Percentiles rank a stretch among this genome's conserved stretches.
Conservation (phyloP, 2,329 filamentous ascomycete species). For the Botrytis hyacinthi region DNA sequence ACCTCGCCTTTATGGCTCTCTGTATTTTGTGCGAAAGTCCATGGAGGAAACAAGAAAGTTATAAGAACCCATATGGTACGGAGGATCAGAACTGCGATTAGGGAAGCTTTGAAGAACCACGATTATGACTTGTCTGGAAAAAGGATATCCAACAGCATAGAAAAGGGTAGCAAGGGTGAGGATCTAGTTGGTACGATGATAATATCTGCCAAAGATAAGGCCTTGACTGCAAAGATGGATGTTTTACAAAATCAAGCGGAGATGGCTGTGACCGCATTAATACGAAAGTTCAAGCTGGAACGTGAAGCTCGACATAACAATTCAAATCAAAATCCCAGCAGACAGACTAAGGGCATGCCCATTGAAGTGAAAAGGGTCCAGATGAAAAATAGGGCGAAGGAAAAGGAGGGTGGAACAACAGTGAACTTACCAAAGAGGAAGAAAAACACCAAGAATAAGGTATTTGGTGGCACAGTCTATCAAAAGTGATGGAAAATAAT, state of each 20-base stretch:
- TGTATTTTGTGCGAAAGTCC: conserved; percentile 39
- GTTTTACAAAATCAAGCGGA: conserved; percentile 34
- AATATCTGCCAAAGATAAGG: conserved; percentile 31
- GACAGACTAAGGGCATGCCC: background rate
- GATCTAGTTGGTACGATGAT: conserved; percentile 42
- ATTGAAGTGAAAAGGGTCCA: background rate
- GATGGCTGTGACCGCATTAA: conserved; percentile 21
- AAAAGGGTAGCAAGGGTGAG: conserved; percentile 32
- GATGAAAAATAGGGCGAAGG: background rate
- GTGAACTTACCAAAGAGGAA: background rate
- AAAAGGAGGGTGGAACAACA: background rate
- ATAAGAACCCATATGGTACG: conserved; percentile 48
- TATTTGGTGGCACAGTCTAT: background rate
- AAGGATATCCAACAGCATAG: conserved; percentile 20
- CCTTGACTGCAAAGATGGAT: conserved; percentile 31
- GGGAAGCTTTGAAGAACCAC: conserved; percentile 44
- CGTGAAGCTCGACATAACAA: background rate
- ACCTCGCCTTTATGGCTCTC: conserved; percentile 48
- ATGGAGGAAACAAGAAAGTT: conserved; percentile 41
- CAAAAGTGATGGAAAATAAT: background rate
- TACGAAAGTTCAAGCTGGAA: background rate
- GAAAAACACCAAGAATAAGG: background rate
- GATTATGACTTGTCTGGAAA: conserved; percentile 44
- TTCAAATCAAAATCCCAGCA: background rate
- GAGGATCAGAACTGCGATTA: conserved; percentile 46